These are phyloP conservation scores for Ambrosiella xylebori DNA, from an alignment of 2,329 filamentous ascomycete species.

Conservation along the genomic window DNA sequence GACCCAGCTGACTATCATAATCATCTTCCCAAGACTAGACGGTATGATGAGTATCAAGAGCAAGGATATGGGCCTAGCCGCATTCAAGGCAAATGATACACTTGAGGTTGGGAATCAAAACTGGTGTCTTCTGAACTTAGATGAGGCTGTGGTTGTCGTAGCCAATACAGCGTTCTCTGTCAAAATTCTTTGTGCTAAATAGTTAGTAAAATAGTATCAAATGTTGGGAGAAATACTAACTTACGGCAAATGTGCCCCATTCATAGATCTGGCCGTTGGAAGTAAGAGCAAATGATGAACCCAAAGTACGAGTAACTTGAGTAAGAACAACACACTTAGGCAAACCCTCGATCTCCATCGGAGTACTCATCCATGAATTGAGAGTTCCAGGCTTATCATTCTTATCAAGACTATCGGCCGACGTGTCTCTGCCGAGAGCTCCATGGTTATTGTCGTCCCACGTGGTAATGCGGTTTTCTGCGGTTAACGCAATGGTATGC, in stretches of 20 bases:
- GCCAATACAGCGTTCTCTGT: slow-evolving; percentile 22
- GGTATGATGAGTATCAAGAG: slow-evolving; percentile 38
- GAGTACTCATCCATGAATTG: slow-evolving; percentile 16
- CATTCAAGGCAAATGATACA: slow-evolving; percentile 42
- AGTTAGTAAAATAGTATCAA: slow-evolving; percentile 12
- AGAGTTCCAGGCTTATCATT: background rate
- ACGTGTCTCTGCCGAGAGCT: slow-evolving; percentile 51
- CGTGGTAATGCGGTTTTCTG: slow-evolving; percentile 58
- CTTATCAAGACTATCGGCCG: slow-evolving; percentile 26
- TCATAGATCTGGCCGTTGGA: slow-evolving; percentile 52
- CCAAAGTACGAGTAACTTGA: slow-evolving; percentile 49
- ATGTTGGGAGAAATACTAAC: slow-evolving; percentile 23
- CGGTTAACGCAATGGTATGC: slow-evolving; percentile 56
- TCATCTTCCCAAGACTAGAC: slow-evolving; percentile 45
- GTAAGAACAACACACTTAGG: slow-evolving; percentile 33
- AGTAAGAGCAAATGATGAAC: slow-evolving; percentile 52
- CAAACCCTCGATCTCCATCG: slow-evolving; percentile 22
- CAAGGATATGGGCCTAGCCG: slow-evolving; percentile 49
- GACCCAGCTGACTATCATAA: slow-evolving; percentile 36
- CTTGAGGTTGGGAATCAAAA: slow-evolving; percentile 35
- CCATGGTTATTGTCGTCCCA: slow-evolving; percentile 74
- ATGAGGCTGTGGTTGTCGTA: slow-evolving; percentile 25
- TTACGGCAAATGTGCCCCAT: slow-evolving; percentile 53
- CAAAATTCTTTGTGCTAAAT: slow-evolving; percentile 5
- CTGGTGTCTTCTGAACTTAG: slow-evolving; percentile 28